These are phyloP conservation scores for Stylonectria norvegica DNA, from an alignment of 2,329 filamentous ascomycete species.

Conservation along the genomic window DNA sequence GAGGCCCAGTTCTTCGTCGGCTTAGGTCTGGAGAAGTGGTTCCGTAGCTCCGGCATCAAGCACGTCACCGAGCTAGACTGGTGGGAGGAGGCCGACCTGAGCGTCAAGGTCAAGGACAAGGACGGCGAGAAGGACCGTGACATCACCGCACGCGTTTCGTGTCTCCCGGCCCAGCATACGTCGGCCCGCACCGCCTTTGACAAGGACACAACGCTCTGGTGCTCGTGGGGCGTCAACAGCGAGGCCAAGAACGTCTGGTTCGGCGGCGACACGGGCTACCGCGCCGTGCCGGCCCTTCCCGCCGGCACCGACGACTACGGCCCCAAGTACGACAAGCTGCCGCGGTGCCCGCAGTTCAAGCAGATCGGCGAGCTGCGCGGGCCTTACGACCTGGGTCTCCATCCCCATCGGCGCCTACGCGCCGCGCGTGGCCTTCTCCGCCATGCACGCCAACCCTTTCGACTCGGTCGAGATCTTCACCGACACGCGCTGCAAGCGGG, in stretches of 20 bases:
- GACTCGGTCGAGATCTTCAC: slow-evolving; percentile 87
- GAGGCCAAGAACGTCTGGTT: slow-evolving; percentile 81
- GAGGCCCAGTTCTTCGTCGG: slow-evolving; percentile 86
- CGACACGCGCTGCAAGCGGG: slow-evolving; percentile 73
- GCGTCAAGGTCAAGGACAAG: slow-evolving; percentile 41
- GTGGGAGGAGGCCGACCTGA: slow-evolving; percentile 84
- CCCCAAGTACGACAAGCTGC: slow-evolving; percentile 61
- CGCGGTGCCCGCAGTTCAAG: slow-evolving; percentile 77
- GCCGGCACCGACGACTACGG: slow-evolving; percentile 66
- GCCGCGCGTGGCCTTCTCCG: slow-evolving; percentile 68
- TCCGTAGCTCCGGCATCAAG: slow-evolving; percentile 63
- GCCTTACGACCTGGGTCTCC: slow-evolving; percentile 83
- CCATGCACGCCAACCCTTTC: slow-evolving; percentile 81
- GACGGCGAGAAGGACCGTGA: slow-evolving; percentile 29
- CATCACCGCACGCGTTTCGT: slow-evolving; percentile 71
- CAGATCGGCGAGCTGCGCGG: slow-evolving; percentile 77
- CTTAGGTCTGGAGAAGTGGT: slow-evolving; percentile 80
- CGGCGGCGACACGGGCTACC: slow-evolving; percentile 87
- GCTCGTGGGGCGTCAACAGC: slow-evolving; percentile 76
- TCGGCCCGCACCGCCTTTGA: slow-evolving; percentile 68
- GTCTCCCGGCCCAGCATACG: slow-evolving; percentile 81
- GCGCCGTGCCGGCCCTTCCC: slow-evolving; percentile 65
- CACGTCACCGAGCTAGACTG: slow-evolving; percentile 90
- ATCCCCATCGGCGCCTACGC: slow-evolving; percentile 92
- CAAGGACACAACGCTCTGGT: slow-evolving; percentile 76